phyloP scores from a whole-genome alignment of 192 early-diverging fungal species.

The Oehlia diaphana region DNA sequence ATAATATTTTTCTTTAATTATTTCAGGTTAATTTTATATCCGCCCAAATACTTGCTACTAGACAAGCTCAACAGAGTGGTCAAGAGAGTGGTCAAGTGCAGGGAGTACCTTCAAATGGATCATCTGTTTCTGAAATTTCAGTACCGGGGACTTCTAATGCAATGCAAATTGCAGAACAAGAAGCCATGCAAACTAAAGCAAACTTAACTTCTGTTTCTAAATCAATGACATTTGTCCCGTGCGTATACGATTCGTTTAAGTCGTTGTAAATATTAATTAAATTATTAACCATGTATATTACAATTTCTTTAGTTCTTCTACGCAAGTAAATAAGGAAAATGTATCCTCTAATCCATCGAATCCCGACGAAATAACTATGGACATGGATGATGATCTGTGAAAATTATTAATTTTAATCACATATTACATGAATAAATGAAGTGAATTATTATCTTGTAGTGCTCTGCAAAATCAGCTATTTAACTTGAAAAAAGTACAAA shows the following conservation, averaged over 20 bases:
- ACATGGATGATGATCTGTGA: conserved; percentile 45
- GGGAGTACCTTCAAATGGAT: neutral
- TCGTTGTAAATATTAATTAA: neutral
- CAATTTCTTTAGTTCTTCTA: neutral
- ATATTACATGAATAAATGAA: no score
- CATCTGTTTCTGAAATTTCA: neutral
- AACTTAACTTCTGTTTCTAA: neutral
- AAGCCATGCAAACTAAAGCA: neutral
- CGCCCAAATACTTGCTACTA: conserved; percentile 30
- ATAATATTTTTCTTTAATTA: neutral
- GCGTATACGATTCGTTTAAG: neutral
- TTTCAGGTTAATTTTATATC: conserved; percentile 30
- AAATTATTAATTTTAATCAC: no score
- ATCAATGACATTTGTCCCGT: conserved; percentile 6
- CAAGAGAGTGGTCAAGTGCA: neutral
- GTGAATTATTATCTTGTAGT: no score
- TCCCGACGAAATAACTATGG: conserved; percentile 73
- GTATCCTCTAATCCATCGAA: conserved; percentile 39
- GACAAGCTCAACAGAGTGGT: conserved; percentile 10
- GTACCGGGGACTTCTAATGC: neutral
- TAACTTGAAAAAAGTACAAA: no score
- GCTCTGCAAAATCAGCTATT: no score
- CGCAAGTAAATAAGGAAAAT: conserved; percentile 23
- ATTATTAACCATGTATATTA: no score
- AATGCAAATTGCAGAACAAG: conserved; percentile 3